Evolutionary conservation across 2,329 filamentous ascomycete genomes (phyloP), one percentile per base, ranked within the genome.

Genomic region (Phialophora verrucosa): DNA sequence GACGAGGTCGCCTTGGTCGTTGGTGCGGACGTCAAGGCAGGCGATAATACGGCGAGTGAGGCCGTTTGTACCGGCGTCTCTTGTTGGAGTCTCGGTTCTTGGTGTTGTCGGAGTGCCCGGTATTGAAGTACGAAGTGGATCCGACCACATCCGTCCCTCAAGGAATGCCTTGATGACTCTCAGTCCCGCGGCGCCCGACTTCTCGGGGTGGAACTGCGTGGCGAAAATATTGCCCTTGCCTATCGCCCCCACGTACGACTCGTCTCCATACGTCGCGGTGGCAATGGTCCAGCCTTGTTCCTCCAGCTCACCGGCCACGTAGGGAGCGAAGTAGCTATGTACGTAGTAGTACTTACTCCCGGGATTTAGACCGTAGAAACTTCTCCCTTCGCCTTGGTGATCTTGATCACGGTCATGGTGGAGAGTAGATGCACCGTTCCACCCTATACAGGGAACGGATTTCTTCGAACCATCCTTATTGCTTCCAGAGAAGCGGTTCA

Each of bases 271-370:
- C 17, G 86, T 88, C 20, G 90, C 93, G 2, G 91, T 96, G 1
- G 95, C 95, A n/a, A 98, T 90, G 8, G 88, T 87, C 94, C 95
- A 99, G 29, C 94, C 95, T 38, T 90, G 85, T 63, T 83, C 83
- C 78, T 97, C 93, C 12, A 97, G 83, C 70, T 90, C 84, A 42
- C 90, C 91, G 54, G 85, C 79, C 60, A 81, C 80, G 77, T 97
- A 97, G 2, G 90, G 90, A 29, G 88, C 89, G 65, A 93, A 93
- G 80, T 95, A 99, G 1, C 92, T 93, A 83, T 99, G 95, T 64
- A 99, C 94, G 76, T 99, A 99, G 82, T 99, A 99, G 83, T 99
- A 99, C 79, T 98, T 99, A 76, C 91, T 96, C 61, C 85, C 84
- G 0, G 91, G 89, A 31, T 86, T 83, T 62, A 99, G 81, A 64